These are phyloP conservation scores for Prosopis cineraria DNA, from an alignment of 306 rosid species.

Conservation along the genomic window DNA sequence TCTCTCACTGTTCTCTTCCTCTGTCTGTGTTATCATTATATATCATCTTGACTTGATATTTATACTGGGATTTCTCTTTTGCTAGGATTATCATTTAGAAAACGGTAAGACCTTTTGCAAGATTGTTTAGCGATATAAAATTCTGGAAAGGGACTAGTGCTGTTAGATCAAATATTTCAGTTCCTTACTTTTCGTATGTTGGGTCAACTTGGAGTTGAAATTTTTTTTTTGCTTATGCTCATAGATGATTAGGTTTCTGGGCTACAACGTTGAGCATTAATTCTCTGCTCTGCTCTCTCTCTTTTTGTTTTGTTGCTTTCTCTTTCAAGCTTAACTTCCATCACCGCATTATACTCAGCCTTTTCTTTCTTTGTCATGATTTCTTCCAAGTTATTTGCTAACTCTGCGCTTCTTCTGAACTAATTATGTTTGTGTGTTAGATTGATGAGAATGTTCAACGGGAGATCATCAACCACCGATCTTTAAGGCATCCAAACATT, in stretches of 20 bases:
- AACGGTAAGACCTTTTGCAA: background rate
- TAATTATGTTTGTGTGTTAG: constrained; percentile 50
- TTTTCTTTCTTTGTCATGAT: background rate
- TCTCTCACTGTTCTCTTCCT: too few species aligned
- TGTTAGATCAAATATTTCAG: background rate
- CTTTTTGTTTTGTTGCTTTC: constrained; percentile 16
- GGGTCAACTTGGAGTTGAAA: constrained; percentile 18
- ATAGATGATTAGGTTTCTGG: background rate
- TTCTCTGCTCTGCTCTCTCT: background rate
- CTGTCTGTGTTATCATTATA: background rate
- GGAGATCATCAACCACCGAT: constrained; percentile 92
- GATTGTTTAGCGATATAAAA: background rate
- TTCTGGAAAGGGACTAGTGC: background rate
- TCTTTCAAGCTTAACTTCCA: constrained; percentile 12
- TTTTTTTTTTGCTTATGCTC: background rate
- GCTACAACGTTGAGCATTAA: background rate
- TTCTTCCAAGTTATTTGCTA: constrained; percentile 1
- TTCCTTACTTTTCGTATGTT: constrained; percentile 4
- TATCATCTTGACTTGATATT: background rate
- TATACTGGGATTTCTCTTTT: background rate
- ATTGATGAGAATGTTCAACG: constrained; percentile 98
- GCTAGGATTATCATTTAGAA: background rate
- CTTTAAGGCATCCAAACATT: constrained; percentile 93
- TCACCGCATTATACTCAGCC: constrained; percentile 17
- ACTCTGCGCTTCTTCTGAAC: constrained; percentile 21